Evolutionary conservation across 2,329 filamentous ascomycete species (phyloP), one percentile per base, ranked within the genome.

Genomic region (Botryosphaeria dothidea): DNA sequence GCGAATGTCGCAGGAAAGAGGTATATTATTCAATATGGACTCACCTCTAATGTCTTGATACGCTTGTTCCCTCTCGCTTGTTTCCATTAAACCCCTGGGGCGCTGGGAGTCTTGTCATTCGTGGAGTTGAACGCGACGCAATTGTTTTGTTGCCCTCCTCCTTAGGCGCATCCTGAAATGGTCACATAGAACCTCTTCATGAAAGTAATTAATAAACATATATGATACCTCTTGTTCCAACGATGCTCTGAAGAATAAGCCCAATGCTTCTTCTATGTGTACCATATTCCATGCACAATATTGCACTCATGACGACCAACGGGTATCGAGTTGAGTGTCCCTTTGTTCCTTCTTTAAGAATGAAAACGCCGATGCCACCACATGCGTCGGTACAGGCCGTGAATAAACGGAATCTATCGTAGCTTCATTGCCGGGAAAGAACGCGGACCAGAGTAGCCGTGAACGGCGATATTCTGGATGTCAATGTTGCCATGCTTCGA

Each of bases 391-490:
- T 5, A 21, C 23, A 58, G 17, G 25, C 38, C 54, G 36, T 58
- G 17, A 13, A 43, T 4, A 43, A 31, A 11, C 11, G 3, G 25
- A 31, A 21, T 46, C 43, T 45, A 91, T 68, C 86, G 81, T 69
- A 90, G 73, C 49, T 90, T 84, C 29, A 89, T 79, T 2, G 89
- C 86, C 7, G 92, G 92, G 72, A 96, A 95, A 76, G 89, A 97
- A 66, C 93, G 86, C 9, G 92, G 91, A 4, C 94, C 94, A 0
- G 92, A 91, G 77, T 89, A 97, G 0, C 94, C 94, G 72, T 91
- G 89, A 1, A 89, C 91, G 65, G 93, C 85, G 25, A 97, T 89
- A 51, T 90, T 92, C 76, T 97, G 91, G 43, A 98, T 92, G 73
- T 97, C 93, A 68, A 97, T 96, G 71, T 96, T 96, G 3, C 86